phyloP scores from a whole-genome alignment of 2,329 filamentous ascomycete genomes.

The Cadophora luteo-olivacea region DNA sequence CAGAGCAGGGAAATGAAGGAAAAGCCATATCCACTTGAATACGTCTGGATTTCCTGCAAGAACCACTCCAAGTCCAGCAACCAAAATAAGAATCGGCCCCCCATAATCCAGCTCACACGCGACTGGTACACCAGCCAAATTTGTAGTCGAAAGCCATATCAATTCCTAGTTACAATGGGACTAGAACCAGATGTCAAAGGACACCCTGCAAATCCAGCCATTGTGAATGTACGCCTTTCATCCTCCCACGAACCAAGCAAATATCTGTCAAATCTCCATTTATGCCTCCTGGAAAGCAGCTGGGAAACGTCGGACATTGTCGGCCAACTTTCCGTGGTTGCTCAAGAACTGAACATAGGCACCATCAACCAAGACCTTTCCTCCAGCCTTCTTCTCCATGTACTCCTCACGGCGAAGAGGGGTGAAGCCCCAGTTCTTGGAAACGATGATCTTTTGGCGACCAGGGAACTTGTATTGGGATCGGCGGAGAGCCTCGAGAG shows the following conservation, averaged over 20 bases:
- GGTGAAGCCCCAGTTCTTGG: slow-evolving; percentile 99
- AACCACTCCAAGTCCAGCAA: no score
- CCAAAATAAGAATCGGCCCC: no score
- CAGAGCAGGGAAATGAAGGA: background rate
- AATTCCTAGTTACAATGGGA: slow-evolving; percentile 43
- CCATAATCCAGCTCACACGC: slow-evolving; percentile 3
- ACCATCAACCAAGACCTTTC: slow-evolving; percentile 95
- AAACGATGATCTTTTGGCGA: slow-evolving; percentile 99
- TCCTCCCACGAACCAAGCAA: slow-evolving; percentile 27
- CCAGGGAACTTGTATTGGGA: slow-evolving; percentile 99
- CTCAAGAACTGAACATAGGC: slow-evolving; percentile 99
- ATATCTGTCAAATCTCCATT: slow-evolving; percentile 29
- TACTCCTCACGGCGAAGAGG: slow-evolving; percentile 98
- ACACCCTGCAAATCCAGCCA: slow-evolving; percentile 40
- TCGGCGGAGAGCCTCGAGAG: slow-evolving; percentile 98
- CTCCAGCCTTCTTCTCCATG: slow-evolving; percentile 91
- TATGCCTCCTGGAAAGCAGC: slow-evolving; percentile 72
- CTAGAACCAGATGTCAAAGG: slow-evolving; percentile 33
- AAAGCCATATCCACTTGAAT: background rate
- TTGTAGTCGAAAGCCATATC: slow-evolving; percentile 37
- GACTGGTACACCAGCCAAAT: slow-evolving; percentile 7
- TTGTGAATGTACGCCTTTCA: slow-evolving; percentile 42
- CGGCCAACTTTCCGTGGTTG: slow-evolving; percentile 84
- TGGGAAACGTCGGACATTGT: slow-evolving; percentile 96
- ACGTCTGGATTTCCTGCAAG: no score